These are phyloP conservation scores for Dactylellina cionopaga DNA, from an alignment of 2,329 filamentous ascomycete species.

Conservation along the genomic window DNA sequence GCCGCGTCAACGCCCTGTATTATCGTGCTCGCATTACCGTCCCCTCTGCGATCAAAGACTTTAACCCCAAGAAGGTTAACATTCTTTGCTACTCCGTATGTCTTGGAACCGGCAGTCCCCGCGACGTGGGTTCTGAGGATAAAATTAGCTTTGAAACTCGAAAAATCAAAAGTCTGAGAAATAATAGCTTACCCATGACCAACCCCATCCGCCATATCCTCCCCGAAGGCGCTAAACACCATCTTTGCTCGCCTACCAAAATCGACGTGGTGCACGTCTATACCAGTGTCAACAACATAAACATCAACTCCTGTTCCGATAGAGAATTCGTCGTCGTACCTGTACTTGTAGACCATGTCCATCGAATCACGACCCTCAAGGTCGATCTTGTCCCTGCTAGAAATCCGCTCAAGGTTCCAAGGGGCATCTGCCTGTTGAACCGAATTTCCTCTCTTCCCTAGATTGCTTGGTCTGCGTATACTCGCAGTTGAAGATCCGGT, in stretches of 20 bases:
- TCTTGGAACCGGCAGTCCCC: constrained; percentile 53
- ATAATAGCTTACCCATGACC: constrained; percentile 65
- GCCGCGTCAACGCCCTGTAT: constrained; percentile 62
- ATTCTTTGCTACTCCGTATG: constrained; percentile 64
- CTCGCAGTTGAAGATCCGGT: background rate
- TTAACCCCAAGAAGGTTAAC: constrained; percentile 63
- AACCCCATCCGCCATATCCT: constrained; percentile 62
- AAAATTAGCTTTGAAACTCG: background rate
- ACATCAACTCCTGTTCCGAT: constrained; percentile 62
- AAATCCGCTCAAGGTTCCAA: constrained; percentile 56
- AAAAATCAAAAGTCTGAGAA: constrained; percentile 59
- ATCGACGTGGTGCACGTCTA: constrained; percentile 54
- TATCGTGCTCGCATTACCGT: constrained; percentile 64
- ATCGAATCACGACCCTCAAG: constrained; percentile 55
- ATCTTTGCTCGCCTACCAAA: constrained; percentile 56
- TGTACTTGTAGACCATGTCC: constrained; percentile 6
- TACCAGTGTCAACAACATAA: constrained; percentile 65
- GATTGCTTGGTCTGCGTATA: background rate
- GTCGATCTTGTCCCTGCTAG: constrained; percentile 55
- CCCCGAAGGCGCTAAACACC: constrained; percentile 59
- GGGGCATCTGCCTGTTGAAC: background rate
- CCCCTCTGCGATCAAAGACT: constrained; percentile 61
- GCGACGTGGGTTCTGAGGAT: constrained; percentile 54
- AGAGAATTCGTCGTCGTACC: background rate
- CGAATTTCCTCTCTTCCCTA: background rate